Evolutionary conservation across 371 early-diverging fungal species (phyloP), one percentile per base, ranked within the genome.

Genomic region (Lichtheimia ornata): DNA sequence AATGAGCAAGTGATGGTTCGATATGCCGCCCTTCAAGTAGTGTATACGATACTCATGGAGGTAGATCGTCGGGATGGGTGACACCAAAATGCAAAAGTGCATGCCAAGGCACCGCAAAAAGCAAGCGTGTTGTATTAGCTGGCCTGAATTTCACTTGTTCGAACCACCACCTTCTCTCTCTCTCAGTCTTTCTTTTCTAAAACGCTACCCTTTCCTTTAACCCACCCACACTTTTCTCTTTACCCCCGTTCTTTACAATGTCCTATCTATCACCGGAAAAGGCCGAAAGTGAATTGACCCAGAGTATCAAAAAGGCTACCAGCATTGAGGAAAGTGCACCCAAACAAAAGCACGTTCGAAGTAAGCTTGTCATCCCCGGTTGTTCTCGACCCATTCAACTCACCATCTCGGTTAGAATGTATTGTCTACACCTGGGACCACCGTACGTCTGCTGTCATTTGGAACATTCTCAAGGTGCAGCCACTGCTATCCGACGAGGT

Each of bases 351-450:
- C 98, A 98, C 77, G 97, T 97, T 52, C 76, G 93, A 80, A 89
- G 90, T 88, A 87, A 70, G 86, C 72, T 56, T n/a, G 41, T 41
- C 35, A 35, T 35, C 35, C 35, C 35, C 35, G 42, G 27, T 15
- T 24, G 0, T 25, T 57, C 28, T 41, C 42, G 41, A 9, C 30
- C 14, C 15, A 25, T 25, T 20, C 15, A 42, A 56, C 25, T 55
- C 51, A 58, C 45, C 50, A 50, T 20, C 24, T 50, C 28, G 47
- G 13, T 22, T 56, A 87, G 91, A 88, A 49, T 90, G 89, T 64
- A 94, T 96, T 67, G 88, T 97, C 12, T 98, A 94, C 74, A 97
- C 97, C 20, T 94, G 94, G 93, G 98, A 98, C 72, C 86, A 91
- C 72, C 90, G 93, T 66, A 88, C 92, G 2, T 89, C 94, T 12